phyloP scores from a whole-genome alignment of 768 basidiomycete genomes.

The Tubosaeta brunneosetosa region DNA sequence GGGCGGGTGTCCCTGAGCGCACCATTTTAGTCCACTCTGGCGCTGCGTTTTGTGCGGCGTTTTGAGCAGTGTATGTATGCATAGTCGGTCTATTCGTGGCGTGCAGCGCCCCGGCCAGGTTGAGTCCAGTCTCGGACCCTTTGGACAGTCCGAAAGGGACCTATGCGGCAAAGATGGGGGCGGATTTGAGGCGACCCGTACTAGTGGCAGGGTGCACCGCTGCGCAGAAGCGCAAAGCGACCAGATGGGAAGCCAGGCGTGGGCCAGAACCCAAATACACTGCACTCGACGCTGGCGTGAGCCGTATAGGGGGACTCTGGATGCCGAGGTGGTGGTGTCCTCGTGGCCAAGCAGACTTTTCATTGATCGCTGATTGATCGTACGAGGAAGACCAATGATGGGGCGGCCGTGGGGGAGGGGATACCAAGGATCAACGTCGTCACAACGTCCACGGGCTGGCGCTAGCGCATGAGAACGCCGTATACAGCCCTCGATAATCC shows the following conservation, averaged over 20 bases:
- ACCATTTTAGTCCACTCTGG: constrained; percentile 2
- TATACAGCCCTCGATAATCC: constrained; percentile 3
- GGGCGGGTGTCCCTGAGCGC: neutral
- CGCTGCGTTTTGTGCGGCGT: neutral
- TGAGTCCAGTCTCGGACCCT: constrained; percentile 6
- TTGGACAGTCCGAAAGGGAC: constrained; percentile 3
- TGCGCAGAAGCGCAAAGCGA: neutral
- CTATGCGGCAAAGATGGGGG: constrained; percentile 9
- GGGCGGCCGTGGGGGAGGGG: neutral
- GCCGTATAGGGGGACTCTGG: too few species aligned
- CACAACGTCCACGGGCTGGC: neutral
- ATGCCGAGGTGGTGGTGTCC: constrained; percentile 2
- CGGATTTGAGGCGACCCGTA: constrained; percentile 2
- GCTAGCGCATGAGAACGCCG: neutral
- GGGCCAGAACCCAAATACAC: constrained; percentile 7
- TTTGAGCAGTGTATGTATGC: neutral
- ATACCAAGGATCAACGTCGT: neutral
- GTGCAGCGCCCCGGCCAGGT: neutral
- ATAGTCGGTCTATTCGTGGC: neutral
- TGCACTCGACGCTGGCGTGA: constrained; percentile 12
- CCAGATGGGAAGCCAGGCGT: neutral
- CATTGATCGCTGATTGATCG: constrained; percentile 14
- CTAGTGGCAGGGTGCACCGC: neutral
- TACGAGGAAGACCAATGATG: neutral
- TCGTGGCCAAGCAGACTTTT: constrained; percentile 13